Percentiles rank a stretch among this genome's conserved stretches.
These are phyloP conservation scores for Hirschioporus abietinus DNA, from an alignment of 768 basidiomycete species.

Conservation along the genomic window DNA sequence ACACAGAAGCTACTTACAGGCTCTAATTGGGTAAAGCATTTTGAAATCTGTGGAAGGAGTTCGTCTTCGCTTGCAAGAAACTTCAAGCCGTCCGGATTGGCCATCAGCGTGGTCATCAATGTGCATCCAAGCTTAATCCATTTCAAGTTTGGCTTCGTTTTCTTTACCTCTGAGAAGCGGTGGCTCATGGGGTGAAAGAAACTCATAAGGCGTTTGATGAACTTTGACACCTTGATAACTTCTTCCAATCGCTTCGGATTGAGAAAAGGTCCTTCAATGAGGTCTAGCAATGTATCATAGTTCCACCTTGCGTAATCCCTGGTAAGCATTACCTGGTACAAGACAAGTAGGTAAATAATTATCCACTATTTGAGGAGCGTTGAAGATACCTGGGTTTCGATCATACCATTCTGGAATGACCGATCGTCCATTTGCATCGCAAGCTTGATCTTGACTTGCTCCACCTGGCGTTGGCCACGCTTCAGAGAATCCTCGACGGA, in stretches of 20 bases:
- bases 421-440: conserved; percentile 95
- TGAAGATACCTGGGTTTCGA: conserved; percentile 74
- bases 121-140: conserved; percentile 87
- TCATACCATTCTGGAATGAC: conserved; percentile 76
- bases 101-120: conserved; percentile 75
- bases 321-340: conserved; percentile 66
- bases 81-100: conserved; percentile 75
- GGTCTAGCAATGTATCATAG: conserved; percentile 79
- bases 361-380: neutral
- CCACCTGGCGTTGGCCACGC: conserved; percentile 84
- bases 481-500: conserved; percentile 83
- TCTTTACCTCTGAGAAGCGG: conserved; percentile 79
- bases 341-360: neutral
- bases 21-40: conserved; percentile 88
- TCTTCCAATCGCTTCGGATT: conserved; percentile 93
- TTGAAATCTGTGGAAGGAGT: conserved; percentile 75
- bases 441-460: conserved; percentile 83
- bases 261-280: conserved; percentile 88
- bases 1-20: conserved; percentile 48
- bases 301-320: conserved; percentile 93
- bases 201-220: conserved; percentile 83
- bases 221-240: conserved; percentile 84
- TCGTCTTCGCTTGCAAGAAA: conserved; percentile 82
- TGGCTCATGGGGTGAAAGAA: conserved; percentile 92
- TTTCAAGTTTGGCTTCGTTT: conserved; percentile 67